These are phyloP conservation scores for Pyracantha coccinea DNA, from an alignment of 331 rosid genomes.

Conservation along the genomic window DNA sequence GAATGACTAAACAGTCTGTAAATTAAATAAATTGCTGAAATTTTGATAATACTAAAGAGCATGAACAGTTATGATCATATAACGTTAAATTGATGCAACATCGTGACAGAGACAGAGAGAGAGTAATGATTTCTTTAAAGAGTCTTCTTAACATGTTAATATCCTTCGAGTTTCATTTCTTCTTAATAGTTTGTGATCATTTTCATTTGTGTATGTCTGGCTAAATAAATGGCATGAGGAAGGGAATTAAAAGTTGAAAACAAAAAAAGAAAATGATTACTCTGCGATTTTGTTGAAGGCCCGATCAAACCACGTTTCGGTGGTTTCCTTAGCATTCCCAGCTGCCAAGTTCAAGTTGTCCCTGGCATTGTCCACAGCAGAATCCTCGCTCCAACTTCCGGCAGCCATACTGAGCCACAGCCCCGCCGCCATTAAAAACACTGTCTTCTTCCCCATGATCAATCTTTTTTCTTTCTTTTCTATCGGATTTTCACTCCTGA, in stretches of 20 bases:
- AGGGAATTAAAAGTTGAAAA: background rate
- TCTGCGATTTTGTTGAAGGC: constrained; percentile 20
- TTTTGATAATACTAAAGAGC: too few relatives aligned
- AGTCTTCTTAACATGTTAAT: too few relatives aligned
- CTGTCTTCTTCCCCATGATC: constrained; percentile 28
- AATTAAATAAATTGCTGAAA: too few relatives aligned
- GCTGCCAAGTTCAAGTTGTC: constrained; percentile 13
- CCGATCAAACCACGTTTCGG: constrained; percentile 26
- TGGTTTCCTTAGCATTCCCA: background rate
- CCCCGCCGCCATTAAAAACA: constrained; percentile 7
- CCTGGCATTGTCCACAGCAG: background rate
- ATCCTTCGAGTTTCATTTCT: too few relatives aligned
- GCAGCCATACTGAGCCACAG: constrained; percentile 6
- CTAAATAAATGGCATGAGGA: background rate
- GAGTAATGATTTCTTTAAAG: too few relatives aligned
- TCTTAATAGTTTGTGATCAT: too few relatives aligned
- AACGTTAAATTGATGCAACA: too few relatives aligned
- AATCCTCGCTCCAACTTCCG: constrained; percentile 19
- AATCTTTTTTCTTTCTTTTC: background rate
- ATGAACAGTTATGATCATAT: too few relatives aligned
- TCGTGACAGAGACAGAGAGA: too few relatives aligned
- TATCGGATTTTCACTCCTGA: background rate
- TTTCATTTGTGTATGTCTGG: too few relatives aligned
- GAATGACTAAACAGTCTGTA: too few relatives aligned
- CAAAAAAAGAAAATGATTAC: constrained; percentile 16